Evolutionary conservation across 208 protist genomes (phyloP).

Genomic region (Acanthamoeba healyi): DNA sequence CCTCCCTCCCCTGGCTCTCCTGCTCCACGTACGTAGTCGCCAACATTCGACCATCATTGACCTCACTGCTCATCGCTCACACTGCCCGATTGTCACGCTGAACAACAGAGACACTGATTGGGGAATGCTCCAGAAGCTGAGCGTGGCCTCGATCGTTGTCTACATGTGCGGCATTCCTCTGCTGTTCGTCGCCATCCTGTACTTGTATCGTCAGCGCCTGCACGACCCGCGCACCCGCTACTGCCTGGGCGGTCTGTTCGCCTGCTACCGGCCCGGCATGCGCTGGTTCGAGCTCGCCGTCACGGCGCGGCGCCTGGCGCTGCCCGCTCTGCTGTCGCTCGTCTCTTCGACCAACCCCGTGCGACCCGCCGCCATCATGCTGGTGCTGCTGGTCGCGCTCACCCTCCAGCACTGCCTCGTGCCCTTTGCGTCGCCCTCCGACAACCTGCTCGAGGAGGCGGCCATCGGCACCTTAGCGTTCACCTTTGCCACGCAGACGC

Average conservation of each 20-base stretch:
- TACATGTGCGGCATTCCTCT: conserved; percentile 52
- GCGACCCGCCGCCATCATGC: conserved; percentile 18
- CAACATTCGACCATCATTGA: not conserved
- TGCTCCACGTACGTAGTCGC: conserved; percentile 16
- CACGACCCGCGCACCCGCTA: not conserved
- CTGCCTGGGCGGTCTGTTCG: conserved; percentile 48
- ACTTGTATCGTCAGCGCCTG: not conserved
- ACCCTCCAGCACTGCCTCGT: not conserved
- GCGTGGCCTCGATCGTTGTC: not conserved
- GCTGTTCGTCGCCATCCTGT: conserved; percentile 13
- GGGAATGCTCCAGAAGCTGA: not conserved
- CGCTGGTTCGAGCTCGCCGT: conserved; percentile 50
- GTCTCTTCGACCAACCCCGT: not conserved
- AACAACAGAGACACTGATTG: conserved; percentile 37
- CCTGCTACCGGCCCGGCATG: conserved; percentile 43
- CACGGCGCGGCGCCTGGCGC: not conserved
- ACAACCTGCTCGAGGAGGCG: conserved; percentile 41
- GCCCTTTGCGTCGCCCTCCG: not conserved
- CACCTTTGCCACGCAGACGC: conserved; percentile 50
- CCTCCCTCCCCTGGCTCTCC: conserved; percentile 27
- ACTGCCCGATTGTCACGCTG: not conserved
- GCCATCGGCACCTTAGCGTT: conserved; percentile 33
- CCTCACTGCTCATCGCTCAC: not conserved
- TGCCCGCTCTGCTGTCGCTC: conserved; percentile 37
- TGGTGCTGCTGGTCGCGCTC: conserved; percentile 7